Percentiles rank a stretch among this genome's conserved stretches.
Conservation (phyloP, 73 alveolate genomes). For the Paramecium bursaria region DNA sequence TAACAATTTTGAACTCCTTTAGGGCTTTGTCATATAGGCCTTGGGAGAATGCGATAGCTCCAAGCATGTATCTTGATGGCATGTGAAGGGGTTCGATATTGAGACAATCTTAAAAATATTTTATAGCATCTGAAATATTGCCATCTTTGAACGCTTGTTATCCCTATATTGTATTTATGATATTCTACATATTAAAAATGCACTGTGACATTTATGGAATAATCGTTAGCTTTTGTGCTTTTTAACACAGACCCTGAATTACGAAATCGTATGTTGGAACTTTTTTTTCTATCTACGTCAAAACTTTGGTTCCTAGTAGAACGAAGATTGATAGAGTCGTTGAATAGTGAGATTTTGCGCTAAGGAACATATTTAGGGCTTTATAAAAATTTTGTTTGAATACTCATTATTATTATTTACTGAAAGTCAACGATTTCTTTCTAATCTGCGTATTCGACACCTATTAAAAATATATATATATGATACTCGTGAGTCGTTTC, state of each 20-base stretch:
- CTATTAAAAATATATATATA: no score
- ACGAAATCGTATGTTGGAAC: conserved; percentile 6
- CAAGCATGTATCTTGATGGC: conserved; percentile 46
- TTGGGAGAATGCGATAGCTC: conserved; percentile 15
- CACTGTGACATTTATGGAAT: neutral
- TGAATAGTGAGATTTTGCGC: neutral
- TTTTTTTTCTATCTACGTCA: conserved; percentile 44
- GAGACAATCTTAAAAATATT: conserved; percentile 19
- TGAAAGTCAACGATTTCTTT: conserved; percentile 29
- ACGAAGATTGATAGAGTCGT: conserved; percentile 20
- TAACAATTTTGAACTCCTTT: conserved; percentile 27
- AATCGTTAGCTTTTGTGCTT: neutral
- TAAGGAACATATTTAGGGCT: neutral
- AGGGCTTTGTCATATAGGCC: neutral
- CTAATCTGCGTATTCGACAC: no score
- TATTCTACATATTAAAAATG: conserved; percentile 14
- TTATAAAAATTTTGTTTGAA: conserved; percentile 14
- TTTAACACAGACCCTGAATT: conserved; percentile 51
- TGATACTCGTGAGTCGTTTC: no score
- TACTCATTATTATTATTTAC: conserved; percentile 32
- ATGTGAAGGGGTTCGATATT: conserved; percentile 11
- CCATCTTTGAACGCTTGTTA: conserved; percentile 26
- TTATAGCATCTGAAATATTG: conserved; percentile 8
- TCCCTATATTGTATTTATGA: neutral
- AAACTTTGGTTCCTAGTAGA: conserved; percentile 35